A percentile compares a stretch with the other conserved stretches of the same genome.
Evolutionary conservation across 495 filamentous ascomycete genomes (phyloP).

Genomic region (Podospora appendiculata): DNA sequence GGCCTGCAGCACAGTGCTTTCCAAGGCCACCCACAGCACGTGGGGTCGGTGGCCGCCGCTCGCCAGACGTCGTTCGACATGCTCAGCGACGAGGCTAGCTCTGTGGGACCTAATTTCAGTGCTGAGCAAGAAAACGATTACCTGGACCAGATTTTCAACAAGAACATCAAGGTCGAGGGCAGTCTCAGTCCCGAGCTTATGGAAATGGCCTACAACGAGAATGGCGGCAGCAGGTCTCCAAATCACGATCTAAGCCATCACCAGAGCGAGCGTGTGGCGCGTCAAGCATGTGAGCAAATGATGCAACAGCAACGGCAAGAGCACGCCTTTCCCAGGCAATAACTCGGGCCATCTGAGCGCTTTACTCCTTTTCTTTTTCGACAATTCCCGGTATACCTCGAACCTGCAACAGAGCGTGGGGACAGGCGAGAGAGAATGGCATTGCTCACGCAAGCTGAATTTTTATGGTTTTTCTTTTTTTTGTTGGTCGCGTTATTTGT

Average conservation of each 20-base stretch:
- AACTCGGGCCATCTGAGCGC: background rate
- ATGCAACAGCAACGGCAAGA: constrained; percentile 16
- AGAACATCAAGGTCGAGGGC: constrained; percentile 10
- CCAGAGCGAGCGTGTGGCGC: constrained; percentile 32
- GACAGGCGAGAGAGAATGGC: no score
- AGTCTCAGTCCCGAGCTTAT: constrained; percentile 16
- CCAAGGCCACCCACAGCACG: constrained; percentile 16
- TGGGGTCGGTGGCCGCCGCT: constrained; percentile 1
- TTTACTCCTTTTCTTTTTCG: no score
- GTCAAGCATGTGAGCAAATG: constrained; percentile 35
- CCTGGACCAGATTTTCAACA: constrained; percentile 32
- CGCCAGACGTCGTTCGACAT: constrained; percentile 12
- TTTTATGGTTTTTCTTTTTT: no score
- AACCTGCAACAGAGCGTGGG: no score
- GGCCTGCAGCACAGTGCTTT: constrained; percentile 14
- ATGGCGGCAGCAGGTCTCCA: constrained; percentile 3
- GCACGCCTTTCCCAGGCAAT: constrained; percentile 4
- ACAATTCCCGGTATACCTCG: no score
- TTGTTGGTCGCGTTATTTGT: no score
- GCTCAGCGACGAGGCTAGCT: constrained; percentile 12
- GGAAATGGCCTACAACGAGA: constrained; percentile 18
- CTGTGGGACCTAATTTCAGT: constrained; percentile 15
- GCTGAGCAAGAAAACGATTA: constrained; percentile 33
- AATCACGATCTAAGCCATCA: constrained; percentile 18
- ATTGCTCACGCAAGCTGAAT: no score